Evolutionary conservation across 176 grass and related monocot species (phyloP).

Genomic region (Paspalum vaginatum): DNA sequence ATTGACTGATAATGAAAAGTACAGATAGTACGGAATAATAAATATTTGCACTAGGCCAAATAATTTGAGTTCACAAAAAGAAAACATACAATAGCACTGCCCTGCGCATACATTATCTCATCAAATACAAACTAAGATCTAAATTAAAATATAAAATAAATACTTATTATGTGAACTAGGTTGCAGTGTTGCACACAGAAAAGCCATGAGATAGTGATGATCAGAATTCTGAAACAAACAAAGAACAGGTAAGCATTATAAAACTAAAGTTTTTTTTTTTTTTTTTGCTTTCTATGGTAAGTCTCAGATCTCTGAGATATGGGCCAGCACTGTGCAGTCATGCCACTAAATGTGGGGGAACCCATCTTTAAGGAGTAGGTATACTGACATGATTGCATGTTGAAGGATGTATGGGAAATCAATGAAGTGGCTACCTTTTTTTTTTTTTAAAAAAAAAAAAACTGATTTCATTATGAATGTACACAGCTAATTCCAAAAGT

Average conservation of each 20-base stretch:
- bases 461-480: not conserved
- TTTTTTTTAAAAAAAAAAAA: not conserved
- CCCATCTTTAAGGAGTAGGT: not conserved
- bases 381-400: not conserved
- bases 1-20: not conserved
- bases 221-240: not conserved
- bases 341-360: not conserved
- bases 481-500: not conserved
- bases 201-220: not conserved
- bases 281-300: not conserved
- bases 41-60: not conserved
- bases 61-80: not conserved
- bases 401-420: not conserved
- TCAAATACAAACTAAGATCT: not conserved
- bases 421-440: not conserved
- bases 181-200: not conserved
- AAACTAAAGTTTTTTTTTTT: not conserved
- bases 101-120: not conserved
- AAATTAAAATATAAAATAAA: not conserved
- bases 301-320: not conserved
- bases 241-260: not conserved
- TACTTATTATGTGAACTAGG: not conserved
- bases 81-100: not conserved
- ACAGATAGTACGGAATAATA: not conserved
- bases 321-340: not conserved